These are phyloP conservation scores for Sphaceloma murrayae DNA, from an alignment of 2,329 filamentous ascomycete species.

Conservation along the genomic window DNA sequence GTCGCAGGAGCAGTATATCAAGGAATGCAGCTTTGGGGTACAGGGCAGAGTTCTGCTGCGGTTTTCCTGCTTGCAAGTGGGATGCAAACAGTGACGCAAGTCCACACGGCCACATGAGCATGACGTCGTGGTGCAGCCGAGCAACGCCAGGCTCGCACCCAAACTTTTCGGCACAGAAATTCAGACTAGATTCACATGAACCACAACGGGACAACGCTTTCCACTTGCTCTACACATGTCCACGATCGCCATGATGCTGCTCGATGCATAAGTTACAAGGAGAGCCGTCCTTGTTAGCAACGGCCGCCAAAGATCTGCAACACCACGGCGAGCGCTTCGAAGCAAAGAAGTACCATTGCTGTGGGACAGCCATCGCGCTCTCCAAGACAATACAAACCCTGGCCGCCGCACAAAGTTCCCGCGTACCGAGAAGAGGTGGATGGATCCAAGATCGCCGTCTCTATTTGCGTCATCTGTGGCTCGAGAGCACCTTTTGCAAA, in stretches of 20 bases:
- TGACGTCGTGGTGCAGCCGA: constrained; percentile 11
- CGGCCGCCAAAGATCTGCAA: too few species aligned
- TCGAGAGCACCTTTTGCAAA: neutral
- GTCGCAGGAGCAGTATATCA: constrained; percentile 12
- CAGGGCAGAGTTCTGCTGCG: neutral
- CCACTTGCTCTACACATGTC: too few species aligned
- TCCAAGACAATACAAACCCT: neutral
- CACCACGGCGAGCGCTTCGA: too few species aligned
- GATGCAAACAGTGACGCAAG: constrained; percentile 12
- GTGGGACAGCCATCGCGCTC: too few species aligned
- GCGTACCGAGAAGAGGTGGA: neutral
- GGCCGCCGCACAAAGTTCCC: neutral
- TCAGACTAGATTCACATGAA: constrained; percentile 12
- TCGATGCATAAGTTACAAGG: too few species aligned
- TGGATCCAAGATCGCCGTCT: constrained; percentile 8
- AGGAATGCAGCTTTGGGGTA: neutral
- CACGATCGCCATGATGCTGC: too few species aligned
- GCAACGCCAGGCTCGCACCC: neutral
- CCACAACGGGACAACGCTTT: neutral
- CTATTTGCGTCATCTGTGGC: constrained; percentile 10
- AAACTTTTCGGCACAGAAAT: neutral
- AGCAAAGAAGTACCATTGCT: too few species aligned
- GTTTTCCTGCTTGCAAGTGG: constrained; percentile 10
- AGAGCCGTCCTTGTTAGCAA: too few species aligned
- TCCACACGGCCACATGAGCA: neutral